Percentiles rank a stretch among this genome's conserved stretches.
These are phyloP conservation scores for Hymenoscyphus linearis DNA, from an alignment of 2,329 filamentous ascomycete genomes.

Conservation along the genomic window DNA sequence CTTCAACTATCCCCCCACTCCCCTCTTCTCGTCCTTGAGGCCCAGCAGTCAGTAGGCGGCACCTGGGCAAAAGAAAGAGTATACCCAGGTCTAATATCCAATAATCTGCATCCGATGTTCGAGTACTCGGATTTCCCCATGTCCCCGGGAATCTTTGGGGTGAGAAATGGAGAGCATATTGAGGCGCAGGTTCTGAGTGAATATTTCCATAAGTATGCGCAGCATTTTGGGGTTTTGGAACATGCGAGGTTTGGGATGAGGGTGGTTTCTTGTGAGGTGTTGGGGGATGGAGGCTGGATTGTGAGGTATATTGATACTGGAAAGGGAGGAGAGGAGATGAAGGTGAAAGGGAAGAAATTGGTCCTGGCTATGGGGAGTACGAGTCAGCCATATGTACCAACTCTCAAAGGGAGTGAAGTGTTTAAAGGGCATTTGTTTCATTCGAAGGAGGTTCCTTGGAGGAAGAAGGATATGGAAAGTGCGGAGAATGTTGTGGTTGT, in stretches of 20 bases:
- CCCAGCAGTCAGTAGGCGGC: constrained; percentile 53
- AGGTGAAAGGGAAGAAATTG: constrained; percentile 34
- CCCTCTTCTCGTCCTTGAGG: constrained; percentile 53
- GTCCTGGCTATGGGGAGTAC: constrained; percentile 53
- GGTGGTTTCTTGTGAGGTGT: constrained; percentile 3
- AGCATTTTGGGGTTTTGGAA: constrained; percentile 45
- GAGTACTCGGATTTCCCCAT: constrained; percentile 71
- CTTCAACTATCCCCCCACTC: constrained; percentile 51
- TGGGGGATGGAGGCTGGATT: constrained; percentile 16
- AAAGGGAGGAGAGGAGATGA: not conserved
- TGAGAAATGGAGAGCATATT: constrained; percentile 50
- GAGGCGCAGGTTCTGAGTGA: constrained; percentile 49
- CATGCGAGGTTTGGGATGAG: constrained; percentile 40
- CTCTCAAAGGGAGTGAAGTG: constrained; percentile 40
- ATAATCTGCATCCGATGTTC: constrained; percentile 67
- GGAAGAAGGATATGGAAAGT: constrained; percentile 37
- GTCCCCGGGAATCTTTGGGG: constrained; percentile 45
- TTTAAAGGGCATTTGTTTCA: constrained; percentile 48
- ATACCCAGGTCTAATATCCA: constrained; percentile 63
- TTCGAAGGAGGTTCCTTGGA: constrained; percentile 39
- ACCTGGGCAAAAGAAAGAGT: constrained; percentile 64
- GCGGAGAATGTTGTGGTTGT: constrained; percentile 49
- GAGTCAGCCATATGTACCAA: constrained; percentile 43
- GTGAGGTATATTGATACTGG: not conserved
- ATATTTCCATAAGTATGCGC: constrained; percentile 52